Percentiles rank a stretch among this genome's conserved stretches.
Conservation (phyloP, 1,284 basidiomycete genomes). For the Tausonia pullulans region DNA sequence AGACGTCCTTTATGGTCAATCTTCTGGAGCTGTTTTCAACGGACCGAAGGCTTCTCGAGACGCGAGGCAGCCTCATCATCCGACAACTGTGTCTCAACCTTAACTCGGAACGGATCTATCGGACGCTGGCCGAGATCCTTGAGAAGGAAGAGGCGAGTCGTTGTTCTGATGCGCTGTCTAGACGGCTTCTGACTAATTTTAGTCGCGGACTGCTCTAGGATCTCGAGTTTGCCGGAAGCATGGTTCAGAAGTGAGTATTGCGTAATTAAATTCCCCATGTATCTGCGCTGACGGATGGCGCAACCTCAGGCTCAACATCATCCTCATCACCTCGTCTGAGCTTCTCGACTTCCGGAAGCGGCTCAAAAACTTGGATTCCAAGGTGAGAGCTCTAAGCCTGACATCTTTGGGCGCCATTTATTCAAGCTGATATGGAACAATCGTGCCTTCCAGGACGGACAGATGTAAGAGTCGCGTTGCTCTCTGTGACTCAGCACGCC, state of each 20-base stretch:
- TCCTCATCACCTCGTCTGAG: conserved; percentile 92
- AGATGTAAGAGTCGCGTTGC: conserved; percentile 34
- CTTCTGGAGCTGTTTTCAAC: conserved; percentile 91
- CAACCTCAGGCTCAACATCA: conserved; percentile 97
- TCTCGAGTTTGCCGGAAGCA: conserved; percentile 13
- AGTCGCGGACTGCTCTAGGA: conserved; percentile 6
- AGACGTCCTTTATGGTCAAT: conserved; percentile 83
- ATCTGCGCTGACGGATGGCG: conserved; percentile 56
- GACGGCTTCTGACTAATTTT: background rate
- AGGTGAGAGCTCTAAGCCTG: conserved; percentile 42
- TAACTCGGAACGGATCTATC: conserved; percentile 90
- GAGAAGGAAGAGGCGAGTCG: conserved; percentile 84
- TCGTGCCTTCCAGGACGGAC: conserved; percentile 59
- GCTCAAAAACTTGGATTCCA: conserved; percentile 85
- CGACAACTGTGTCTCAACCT: conserved; percentile 88
- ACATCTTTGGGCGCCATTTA: background rate
- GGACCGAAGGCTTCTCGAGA: conserved; percentile 79
- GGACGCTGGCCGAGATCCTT: conserved; percentile 89
- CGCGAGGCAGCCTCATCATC: conserved; percentile 89
- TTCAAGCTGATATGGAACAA: no score
- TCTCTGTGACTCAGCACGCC: no score
- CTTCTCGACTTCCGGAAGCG: conserved; percentile 84
- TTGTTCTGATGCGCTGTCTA: background rate
- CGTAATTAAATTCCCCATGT: background rate
- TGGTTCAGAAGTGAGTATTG: conserved; percentile 8